These are phyloP conservation scores for Chaetomium tenue DNA, from an alignment of 495 filamentous ascomycete species.

Conservation along the genomic window DNA sequence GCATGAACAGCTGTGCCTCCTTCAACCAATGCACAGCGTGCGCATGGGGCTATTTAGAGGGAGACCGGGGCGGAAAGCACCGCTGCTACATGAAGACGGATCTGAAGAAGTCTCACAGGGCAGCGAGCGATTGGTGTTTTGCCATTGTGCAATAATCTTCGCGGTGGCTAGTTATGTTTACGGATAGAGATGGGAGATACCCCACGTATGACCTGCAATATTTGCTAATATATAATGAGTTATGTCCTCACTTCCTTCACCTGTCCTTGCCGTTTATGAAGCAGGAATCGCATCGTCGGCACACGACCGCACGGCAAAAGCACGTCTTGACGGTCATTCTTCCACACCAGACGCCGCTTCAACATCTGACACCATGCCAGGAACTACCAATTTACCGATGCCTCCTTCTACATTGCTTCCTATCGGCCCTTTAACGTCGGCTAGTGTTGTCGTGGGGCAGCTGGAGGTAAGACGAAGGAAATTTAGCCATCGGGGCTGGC, in stretches of 20 bases:
- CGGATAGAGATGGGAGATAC: constrained; percentile 20
- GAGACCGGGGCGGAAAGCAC: constrained; percentile 39
- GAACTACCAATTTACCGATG: too few relatives aligned
- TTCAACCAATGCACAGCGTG: constrained; percentile 43
- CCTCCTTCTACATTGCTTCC: too few relatives aligned
- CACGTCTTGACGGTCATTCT: not conserved
- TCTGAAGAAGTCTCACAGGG: constrained; percentile 37
- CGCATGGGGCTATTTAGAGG: constrained; percentile 44
- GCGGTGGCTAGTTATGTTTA: not conserved
- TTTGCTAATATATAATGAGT: constrained; percentile 20
- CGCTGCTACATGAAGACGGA: constrained; percentile 48
- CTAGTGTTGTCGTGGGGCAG: too few relatives aligned
- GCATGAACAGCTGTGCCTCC: constrained; percentile 46
- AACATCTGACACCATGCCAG: too few relatives aligned
- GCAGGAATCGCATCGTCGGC: too few relatives aligned
- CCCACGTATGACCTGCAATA: constrained; percentile 6
- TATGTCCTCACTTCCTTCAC: not conserved
- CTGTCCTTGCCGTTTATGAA: too few relatives aligned
- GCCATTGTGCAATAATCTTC: constrained; percentile 35
- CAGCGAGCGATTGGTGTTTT: constrained; percentile 44
- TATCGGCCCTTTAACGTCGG: too few relatives aligned
- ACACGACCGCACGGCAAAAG: not conserved
- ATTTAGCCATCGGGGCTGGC: too few relatives aligned
- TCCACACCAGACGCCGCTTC: too few relatives aligned
- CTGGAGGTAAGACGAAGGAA: too few relatives aligned